These are phyloP conservation scores for Fusarium aywerte DNA, from an alignment of 2,329 filamentous ascomycete genomes.

Conservation along the genomic window DNA sequence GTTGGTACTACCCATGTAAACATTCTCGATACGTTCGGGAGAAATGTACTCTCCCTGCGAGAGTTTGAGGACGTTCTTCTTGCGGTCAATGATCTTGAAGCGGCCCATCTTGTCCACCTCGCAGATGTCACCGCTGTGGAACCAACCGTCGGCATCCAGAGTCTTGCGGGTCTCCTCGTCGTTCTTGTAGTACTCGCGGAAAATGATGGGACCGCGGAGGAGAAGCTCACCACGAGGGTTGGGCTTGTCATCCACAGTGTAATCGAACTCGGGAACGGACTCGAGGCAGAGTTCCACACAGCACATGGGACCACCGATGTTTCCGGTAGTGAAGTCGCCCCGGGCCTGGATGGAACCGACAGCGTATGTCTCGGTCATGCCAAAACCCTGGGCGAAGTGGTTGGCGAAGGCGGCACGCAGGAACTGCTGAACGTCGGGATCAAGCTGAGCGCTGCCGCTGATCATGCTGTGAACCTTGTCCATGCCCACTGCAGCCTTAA, in stretches of 20 bases:
- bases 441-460: constrained; percentile 89
- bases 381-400: constrained; percentile 87
- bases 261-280: constrained; percentile 95
- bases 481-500: constrained; percentile 83
- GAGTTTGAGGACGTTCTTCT: constrained; percentile 99
- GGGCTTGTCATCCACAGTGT: constrained; percentile 87
- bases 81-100: constrained; percentile 92
- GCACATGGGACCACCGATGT: constrained; percentile 79
- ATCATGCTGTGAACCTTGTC: constrained; percentile 79
- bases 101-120: constrained; percentile 86
- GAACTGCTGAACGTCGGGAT: constrained; percentile 88
- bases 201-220: constrained; percentile 81
- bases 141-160: constrained; percentile 92
- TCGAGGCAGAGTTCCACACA: constrained; percentile 80
- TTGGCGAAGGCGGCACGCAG: constrained; percentile 84
- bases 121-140: constrained; percentile 93
- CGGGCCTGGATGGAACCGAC: constrained; percentile 74
- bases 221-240: constrained; percentile 90
- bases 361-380: constrained; percentile 93
- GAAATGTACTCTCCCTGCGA: constrained; percentile 98
- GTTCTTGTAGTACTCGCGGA: constrained; percentile 91
- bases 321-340: constrained; percentile 79
- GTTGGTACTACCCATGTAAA: constrained; percentile 83
- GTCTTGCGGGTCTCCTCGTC: constrained; percentile 85
- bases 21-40: constrained; percentile 95